Conservation (phyloP, 1,139 yeast species). For the Keqinozyma sinolaborantium region DNA sequence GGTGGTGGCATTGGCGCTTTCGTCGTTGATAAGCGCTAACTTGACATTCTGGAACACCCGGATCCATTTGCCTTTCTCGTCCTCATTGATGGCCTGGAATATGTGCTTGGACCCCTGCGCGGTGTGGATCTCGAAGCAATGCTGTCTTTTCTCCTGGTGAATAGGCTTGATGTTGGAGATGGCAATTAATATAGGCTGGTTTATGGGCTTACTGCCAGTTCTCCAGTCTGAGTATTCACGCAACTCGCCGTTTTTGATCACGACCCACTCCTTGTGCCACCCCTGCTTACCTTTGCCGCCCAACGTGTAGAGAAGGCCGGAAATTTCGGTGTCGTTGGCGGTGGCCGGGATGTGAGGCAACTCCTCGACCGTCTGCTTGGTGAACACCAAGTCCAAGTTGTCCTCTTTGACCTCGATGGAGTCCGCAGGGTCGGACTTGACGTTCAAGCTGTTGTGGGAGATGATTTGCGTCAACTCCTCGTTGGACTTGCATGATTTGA, state of each 20-base stretch:
- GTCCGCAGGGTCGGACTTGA: slow-evolving; percentile 11
- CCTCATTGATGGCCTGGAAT: slow-evolving; percentile 73
- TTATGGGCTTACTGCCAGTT: slow-evolving; percentile 60
- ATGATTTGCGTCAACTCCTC: slow-evolving; percentile 39
- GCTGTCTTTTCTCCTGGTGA: slow-evolving; percentile 44
- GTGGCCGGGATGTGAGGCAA: slow-evolving; percentile 6
- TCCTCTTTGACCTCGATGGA: slow-evolving; percentile 21
- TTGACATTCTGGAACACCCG: slow-evolving; percentile 49
- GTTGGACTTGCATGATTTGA: slow-evolving; percentile 38
- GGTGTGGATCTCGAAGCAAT: slow-evolving; percentile 76
- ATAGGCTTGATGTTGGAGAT: slow-evolving; percentile 63
- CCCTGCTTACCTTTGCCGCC: slow-evolving; percentile 75
- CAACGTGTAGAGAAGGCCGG: slow-evolving; percentile 63
- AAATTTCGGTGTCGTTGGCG: slow-evolving; percentile 26
- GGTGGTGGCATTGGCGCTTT: not conserved
- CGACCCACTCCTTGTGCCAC: slow-evolving; percentile 94
- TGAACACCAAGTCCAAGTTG: slow-evolving; percentile 31
- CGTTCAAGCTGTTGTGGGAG: slow-evolving; percentile 24
- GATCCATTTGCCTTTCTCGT: slow-evolving; percentile 71
- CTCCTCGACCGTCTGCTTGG: not conserved
- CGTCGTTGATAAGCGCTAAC: slow-evolving; percentile 9
- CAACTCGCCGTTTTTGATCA: slow-evolving; percentile 61
- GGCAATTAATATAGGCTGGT: slow-evolving; percentile 70
- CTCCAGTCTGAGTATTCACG: slow-evolving; percentile 83
- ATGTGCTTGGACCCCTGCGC: slow-evolving; percentile 66